A percentile compares a stretch with the other conserved stretches of the same genome.
Evolutionary conservation across 805 yeast genomes (phyloP).

Genomic region (Cyberlindnera mississippiensis): DNA sequence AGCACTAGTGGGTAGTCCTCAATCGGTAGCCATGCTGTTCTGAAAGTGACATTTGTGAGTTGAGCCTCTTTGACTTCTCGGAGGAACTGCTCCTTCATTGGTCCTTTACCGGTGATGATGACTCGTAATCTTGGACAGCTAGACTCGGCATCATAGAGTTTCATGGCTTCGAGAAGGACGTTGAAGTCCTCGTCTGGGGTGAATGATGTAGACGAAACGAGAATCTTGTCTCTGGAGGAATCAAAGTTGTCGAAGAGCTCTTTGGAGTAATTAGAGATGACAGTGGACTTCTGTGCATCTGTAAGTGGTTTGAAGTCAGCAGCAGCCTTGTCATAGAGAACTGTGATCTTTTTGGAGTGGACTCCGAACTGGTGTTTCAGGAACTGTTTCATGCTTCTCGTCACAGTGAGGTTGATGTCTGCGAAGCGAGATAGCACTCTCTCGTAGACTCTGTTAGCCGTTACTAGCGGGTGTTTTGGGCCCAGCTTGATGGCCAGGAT

Average conservation of each 20-base stretch:
- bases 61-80: constrained; percentile 40
- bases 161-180: constrained; percentile 64
- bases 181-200: constrained; percentile 93
- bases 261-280: constrained; percentile 34
- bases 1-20: constrained; percentile 78
- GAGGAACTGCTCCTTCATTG: constrained; percentile 55
- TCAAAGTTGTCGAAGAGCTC: constrained; percentile 34
- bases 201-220: constrained; percentile 87
- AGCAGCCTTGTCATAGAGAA: constrained; percentile 86
- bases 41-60: constrained; percentile 49
- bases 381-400: constrained; percentile 63
- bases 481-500: constrained; percentile 64
- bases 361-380: constrained; percentile 55
- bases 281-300: constrained; percentile 22
- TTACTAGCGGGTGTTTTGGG: constrained; percentile 56
- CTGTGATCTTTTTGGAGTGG: constrained; percentile 43
- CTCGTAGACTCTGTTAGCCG: constrained; percentile 61
- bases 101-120: constrained; percentile 97
- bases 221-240: constrained; percentile 46
- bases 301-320: constrained; percentile 51
- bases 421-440: constrained; percentile 56
- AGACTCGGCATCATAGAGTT: constrained; percentile 37
- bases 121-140: constrained; percentile 50
- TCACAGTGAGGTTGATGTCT: constrained; percentile 74
- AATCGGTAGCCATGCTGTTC: constrained; percentile 69